Evolutionary conservation across 495 filamentous ascomycete genomes (phyloP).

Genomic region (Eremomyces bilateralis): DNA sequence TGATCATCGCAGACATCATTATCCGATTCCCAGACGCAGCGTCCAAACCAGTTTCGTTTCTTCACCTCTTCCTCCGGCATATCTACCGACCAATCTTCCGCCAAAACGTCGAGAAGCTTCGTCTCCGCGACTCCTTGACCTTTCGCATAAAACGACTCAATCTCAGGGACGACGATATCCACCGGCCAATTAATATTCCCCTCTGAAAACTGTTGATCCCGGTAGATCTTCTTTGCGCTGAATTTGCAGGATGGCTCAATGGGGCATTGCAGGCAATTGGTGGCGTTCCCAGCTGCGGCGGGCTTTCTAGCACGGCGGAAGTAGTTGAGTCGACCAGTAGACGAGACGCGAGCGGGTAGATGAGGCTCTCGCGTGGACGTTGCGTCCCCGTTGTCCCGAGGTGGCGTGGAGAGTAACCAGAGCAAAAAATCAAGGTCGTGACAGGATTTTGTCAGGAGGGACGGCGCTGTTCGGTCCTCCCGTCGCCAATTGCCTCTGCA

Average conservation of each 20-base stretch:
- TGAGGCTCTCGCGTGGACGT: slow-evolving; percentile 28
- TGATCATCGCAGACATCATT: slow-evolving; percentile 90
- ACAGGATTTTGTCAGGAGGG: slow-evolving; percentile 80
- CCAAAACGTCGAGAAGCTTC: slow-evolving; percentile 30
- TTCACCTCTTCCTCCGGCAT: slow-evolving; percentile 33
- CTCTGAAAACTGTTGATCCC: slow-evolving; percentile 31
- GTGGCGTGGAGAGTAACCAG: slow-evolving; percentile 62
- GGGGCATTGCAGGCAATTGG: slow-evolving; percentile 72
- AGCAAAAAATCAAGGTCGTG: slow-evolving; percentile 84
- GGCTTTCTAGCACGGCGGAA: slow-evolving; percentile 61
- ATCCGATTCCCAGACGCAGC: slow-evolving; percentile 82
- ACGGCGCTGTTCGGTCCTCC: slow-evolving; percentile 45
- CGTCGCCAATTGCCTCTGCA: slow-evolving; percentile 75
- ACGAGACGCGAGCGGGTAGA: slow-evolving; percentile 49
- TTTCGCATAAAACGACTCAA: slow-evolving; percentile 40
- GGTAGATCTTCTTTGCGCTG: slow-evolving; percentile 63
- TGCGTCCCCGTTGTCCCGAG: slow-evolving; percentile 15
- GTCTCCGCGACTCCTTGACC: slow-evolving; percentile 22
- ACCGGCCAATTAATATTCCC: slow-evolving; percentile 60
- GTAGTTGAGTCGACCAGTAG: slow-evolving; percentile 48
- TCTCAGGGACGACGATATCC: slow-evolving; percentile 71
- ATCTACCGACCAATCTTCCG: slow-evolving; percentile 40
- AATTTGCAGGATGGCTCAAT: slow-evolving; percentile 54
- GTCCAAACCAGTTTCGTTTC: slow-evolving; percentile 60
- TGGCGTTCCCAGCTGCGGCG: slow-evolving; percentile 43